Evolutionary conservation across 1,284 basidiomycete species (phyloP).

Genomic region (Leccinum pachyderme): DNA sequence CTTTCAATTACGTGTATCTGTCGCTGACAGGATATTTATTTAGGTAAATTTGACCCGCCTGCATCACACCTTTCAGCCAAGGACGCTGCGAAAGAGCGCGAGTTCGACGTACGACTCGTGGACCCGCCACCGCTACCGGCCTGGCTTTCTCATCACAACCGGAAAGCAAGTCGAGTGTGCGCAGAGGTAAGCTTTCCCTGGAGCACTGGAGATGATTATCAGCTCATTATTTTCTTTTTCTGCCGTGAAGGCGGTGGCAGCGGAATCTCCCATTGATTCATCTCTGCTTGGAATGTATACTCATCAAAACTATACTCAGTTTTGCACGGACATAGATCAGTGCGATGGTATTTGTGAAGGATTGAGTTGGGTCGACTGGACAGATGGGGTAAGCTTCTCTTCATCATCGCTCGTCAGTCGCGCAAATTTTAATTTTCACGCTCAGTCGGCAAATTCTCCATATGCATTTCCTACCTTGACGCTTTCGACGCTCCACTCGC

Average conservation of each 20-base stretch:
- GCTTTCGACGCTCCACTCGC: slow-evolving; percentile 74
- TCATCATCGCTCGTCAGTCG: neutral
- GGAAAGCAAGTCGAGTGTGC: slow-evolving; percentile 77
- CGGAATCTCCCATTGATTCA: slow-evolving; percentile 88
- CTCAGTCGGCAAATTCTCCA: slow-evolving; percentile 66
- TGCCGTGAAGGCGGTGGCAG: slow-evolving; percentile 62
- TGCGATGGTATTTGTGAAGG: slow-evolving; percentile 71
- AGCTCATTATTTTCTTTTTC: neutral
- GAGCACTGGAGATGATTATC: neutral
- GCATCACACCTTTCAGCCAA: slow-evolving; percentile 50
- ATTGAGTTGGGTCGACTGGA: slow-evolving; percentile 79
- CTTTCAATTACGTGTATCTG: neutral
- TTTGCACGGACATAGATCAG: slow-evolving; percentile 78
- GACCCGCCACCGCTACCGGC: slow-evolving; percentile 54
- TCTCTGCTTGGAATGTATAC: slow-evolving; percentile 87
- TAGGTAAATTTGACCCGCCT: slow-evolving; percentile 73
- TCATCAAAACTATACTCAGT: slow-evolving; percentile 90
- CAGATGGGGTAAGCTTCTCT: slow-evolving; percentile 58
- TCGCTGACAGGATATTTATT: slow-evolving; percentile 11
- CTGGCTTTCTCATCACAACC: slow-evolving; percentile 58
- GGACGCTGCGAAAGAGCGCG: slow-evolving; percentile 56
- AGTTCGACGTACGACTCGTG: slow-evolving; percentile 49
- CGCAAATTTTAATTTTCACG: slow-evolving; percentile 40
- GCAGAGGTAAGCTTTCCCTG: slow-evolving; percentile 60
- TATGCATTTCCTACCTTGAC: slow-evolving; percentile 83